Evolutionary conservation across 495 filamentous ascomycete genomes (phyloP), one percentile per base, ranked within the genome.

Genomic region (Sordaria brevicollis): DNA sequence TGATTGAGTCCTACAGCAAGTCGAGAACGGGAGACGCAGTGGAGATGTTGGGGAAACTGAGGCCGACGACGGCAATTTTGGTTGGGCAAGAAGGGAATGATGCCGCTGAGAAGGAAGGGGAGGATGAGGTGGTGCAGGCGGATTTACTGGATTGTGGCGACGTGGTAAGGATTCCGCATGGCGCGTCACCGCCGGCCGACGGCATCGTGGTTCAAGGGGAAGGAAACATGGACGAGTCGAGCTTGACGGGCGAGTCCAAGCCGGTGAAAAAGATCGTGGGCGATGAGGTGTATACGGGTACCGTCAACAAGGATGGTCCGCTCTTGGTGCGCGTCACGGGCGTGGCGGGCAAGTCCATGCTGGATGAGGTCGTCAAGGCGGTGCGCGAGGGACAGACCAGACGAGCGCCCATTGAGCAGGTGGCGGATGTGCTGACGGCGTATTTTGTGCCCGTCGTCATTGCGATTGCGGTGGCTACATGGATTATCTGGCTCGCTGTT

Each of bases 1-100:
- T 89, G 65, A 86, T 97, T 65, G 94, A 98, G 80, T 90, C 93
- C 21, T 95, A 94, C 81, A 97, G 91, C 84, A 97, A 97, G 81
- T 89, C 93, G 1, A 93, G 91, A 76, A 92, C 94, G 0, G 94
- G 94, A 2, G 91, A 97, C 77, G 95, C 94, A 5, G 92, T 98
- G 5, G 86, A 90, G 66, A 86, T 90, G 65, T 83, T 98, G 6
- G 89, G 88, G 3, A 91, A 92, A 68, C 86, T 97, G 19, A 85
- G 92, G 34, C 94, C 94, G 0, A 89, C 85, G 5, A 91, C 94
- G 72, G 94, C 94, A 4, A 80, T 92, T 10, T 79, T 98, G 11
- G 82, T 94, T 3, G n/a, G n/a, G n/a, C n/a, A n/a, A 6, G 83
- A 84, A 25, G 75, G 80, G 9, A 77, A 80, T 36, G 76, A 73